Evolutionary conservation across 2,329 filamentous ascomycete genomes (phyloP).

Genomic region (Fusarium sp.): DNA sequence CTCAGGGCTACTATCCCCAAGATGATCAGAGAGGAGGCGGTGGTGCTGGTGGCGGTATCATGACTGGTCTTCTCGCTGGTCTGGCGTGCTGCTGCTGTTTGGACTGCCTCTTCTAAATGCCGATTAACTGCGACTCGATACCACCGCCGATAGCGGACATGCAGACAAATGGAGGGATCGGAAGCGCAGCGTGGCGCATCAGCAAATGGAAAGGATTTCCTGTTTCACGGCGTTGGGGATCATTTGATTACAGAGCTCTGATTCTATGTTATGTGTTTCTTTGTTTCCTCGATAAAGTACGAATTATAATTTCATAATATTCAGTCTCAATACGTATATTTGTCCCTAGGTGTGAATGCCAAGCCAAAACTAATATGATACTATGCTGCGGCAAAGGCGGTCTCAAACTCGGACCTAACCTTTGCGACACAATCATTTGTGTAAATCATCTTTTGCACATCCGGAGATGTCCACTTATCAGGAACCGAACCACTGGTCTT

Average conservation of each 20-base stretch:
- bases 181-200: slow-evolving; percentile 27
- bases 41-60: slow-evolving; percentile 45
- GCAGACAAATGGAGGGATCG: background rate
- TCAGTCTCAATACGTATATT: background rate
- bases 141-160: background rate
- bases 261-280: slow-evolving; percentile 23
- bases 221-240: slow-evolving; percentile 38
- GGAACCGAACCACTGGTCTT: slow-evolving; percentile 62
- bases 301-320: slow-evolving; percentile 36
- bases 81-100: slow-evolving; percentile 69
- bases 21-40: slow-evolving; percentile 45
- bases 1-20: slow-evolving; percentile 51
- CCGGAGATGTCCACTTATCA: slow-evolving; percentile 77
- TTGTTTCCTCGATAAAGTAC: slow-evolving; percentile 33
- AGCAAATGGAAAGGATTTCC: slow-evolving; percentile 10
- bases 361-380: slow-evolving; percentile 2
- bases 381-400: slow-evolving; percentile 30
- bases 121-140: slow-evolving; percentile 12
- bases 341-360: background rate
- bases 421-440: slow-evolving; percentile 69
- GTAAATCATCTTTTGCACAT: slow-evolving; percentile 74
- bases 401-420: slow-evolving; percentile 38
- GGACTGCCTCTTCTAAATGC: slow-evolving; percentile 62
- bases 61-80: slow-evolving; percentile 60
- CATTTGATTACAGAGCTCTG: slow-evolving; percentile 19